Conservation (phyloP, 2,329 filamentous ascomycete species). For the Diaporthe vexans region DNA sequence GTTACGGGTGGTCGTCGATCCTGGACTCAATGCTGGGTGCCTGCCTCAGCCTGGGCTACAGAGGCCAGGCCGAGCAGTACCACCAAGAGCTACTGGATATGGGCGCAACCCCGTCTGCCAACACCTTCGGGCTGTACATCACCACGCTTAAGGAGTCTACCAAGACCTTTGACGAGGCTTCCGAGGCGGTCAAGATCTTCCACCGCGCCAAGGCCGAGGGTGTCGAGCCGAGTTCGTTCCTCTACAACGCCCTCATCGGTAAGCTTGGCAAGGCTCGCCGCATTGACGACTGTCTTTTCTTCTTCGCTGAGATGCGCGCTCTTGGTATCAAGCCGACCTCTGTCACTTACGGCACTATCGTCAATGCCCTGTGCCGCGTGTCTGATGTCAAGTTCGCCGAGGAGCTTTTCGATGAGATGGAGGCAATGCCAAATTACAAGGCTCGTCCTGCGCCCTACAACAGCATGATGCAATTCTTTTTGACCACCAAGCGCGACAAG, state of each 20-base stretch:
- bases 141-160: slow-evolving; percentile 98
- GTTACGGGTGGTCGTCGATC: slow-evolving; percentile 97
- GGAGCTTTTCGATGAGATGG: slow-evolving; percentile 99
- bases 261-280: slow-evolving; percentile 98
- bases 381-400: slow-evolving; percentile 98
- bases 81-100: slow-evolving; percentile 94
- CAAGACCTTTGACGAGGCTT: slow-evolving; percentile 97
- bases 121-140: slow-evolving; percentile 98
- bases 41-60: slow-evolving; percentile 86
- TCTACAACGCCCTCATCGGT: slow-evolving; percentile 98
- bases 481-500: slow-evolving; percentile 97
- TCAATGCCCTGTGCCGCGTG: slow-evolving; percentile 96
- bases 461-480: slow-evolving; percentile 99
- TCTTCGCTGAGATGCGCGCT: slow-evolving; percentile 97
- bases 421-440: slow-evolving; percentile 98
- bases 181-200: slow-evolving; percentile 97
- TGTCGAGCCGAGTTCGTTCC: slow-evolving; percentile 94
- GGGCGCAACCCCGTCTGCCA: slow-evolving; percentile 92
- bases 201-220: slow-evolving; percentile 92
- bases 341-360: slow-evolving; percentile 97
- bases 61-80: slow-evolving; percentile 84
- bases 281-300: slow-evolving; percentile 97
- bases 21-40: slow-evolving; percentile 97
- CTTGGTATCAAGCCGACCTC: slow-evolving; percentile 95
- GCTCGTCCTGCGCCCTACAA: slow-evolving; percentile 97